Evolutionary conservation across 495 filamentous ascomycete genomes (phyloP), one percentile per base, ranked within the genome.

Genomic region (Hyaloscypha variabilis): DNA sequence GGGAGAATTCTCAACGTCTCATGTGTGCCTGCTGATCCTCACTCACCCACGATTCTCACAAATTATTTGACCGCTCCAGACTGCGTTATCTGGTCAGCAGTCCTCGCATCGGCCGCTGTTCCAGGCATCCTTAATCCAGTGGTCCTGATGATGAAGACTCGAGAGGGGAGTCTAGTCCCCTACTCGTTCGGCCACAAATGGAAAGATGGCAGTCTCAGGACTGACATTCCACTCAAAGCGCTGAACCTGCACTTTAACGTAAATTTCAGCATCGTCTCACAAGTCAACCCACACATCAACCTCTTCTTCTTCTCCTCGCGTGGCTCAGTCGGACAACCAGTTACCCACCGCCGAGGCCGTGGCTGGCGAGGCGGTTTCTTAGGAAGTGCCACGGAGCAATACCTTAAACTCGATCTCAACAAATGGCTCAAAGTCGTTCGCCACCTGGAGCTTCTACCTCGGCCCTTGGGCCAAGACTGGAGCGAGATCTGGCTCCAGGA

Each of bases 1-100:
- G 95, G 95, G 0, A 87, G 95, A 24, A 94, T 98, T 63, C 81
- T 99, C 63, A 99, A 99, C 73, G 93, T 99, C 36, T 91, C 90
- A 26, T 99, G 95, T 77, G 90, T 99, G n/a, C 96, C 95, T 3
- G 93, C 93, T 2, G 95, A 99, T 74, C 96, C 95, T 36, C 92
- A 99, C 76, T 92, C 90, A 31, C 94, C 93, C 2, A 92, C 91
- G 30, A 94, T 97, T 61, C 81, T 98, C 17, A 88, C 90, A 63
- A 99, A 99, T 78, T 97, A 97, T 73, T 82, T 97, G 28, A 99
- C 95, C 4, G 88, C 87, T 13, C 96, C 96, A 0, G 91, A 99
- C 79, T 98, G 96, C 71, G 96, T 97, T 55, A 96, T 99, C 64
- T 99, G 96, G 94, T 95, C 91, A 26, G 96, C 96, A 14, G 94